A percentile compares a stretch with the other conserved stretches of the same genome.
Conservation (phyloP, 176 grass and related monocot genomes). For the Avena insularis region DNA sequence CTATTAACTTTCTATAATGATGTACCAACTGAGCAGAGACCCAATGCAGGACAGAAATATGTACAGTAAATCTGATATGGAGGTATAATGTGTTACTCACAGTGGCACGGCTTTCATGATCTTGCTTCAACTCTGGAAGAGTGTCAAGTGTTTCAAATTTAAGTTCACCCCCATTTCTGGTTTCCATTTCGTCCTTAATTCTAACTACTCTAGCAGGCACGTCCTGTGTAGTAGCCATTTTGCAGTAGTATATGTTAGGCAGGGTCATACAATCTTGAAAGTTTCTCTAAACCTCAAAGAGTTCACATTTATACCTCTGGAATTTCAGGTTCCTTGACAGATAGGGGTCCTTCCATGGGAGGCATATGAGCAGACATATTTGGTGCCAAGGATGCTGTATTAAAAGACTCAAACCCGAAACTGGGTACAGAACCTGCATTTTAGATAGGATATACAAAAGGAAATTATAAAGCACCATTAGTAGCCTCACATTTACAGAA, state of each 20-base stretch:
- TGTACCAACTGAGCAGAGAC: not conserved
- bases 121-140: conserved; percentile 48
- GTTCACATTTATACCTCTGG: conserved; percentile 49
- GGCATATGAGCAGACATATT: conserved; percentile 53
- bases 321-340: conserved; percentile 43
- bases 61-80: not conserved
- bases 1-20: conserved; percentile 3
- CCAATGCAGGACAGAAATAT: conserved; percentile 10
- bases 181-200: conserved; percentile 48
- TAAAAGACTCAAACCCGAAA: conserved; percentile 56
- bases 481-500: not conserved
- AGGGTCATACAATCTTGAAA: conserved; percentile 32
- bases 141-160: conserved; percentile 34
- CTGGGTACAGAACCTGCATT: conserved; percentile 48
- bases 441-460: conserved; percentile 17
- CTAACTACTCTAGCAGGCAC: conserved; percentile 44
- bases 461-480: not conserved
- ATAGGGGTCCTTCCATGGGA: conserved; percentile 45
- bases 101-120: conserved; percentile 40
- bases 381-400: conserved; percentile 46
- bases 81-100: conserved; percentile 42
- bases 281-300: conserved; percentile 22
- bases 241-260: conserved; percentile 33
- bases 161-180: conserved; percentile 32
- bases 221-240: conserved; percentile 46